These are phyloP conservation scores for Phascolomyces articulosus DNA, from an alignment of 371 early-diverging fungal genomes.

Conservation along the genomic window DNA sequence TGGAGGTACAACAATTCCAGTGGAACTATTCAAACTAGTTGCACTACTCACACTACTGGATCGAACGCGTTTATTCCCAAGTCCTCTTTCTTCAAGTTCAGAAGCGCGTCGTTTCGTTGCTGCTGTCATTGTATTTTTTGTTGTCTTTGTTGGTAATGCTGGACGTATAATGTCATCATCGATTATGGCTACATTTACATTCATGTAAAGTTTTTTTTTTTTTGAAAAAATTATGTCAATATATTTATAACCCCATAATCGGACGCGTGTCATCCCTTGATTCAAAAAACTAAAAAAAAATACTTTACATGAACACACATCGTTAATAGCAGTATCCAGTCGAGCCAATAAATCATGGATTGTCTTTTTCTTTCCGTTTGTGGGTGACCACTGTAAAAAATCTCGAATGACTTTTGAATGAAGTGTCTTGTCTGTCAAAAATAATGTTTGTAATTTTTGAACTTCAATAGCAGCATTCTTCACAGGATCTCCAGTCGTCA, in stretches of 20 bases:
- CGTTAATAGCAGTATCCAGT: constrained; percentile 21
- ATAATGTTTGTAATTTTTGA: constrained; percentile 28
- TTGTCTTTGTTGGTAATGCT: neutral
- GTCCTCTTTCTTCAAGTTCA: neutral
- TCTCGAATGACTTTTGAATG: constrained; percentile 18
- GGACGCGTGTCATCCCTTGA: too few relatives aligned
- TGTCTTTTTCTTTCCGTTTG: constrained; percentile 23
- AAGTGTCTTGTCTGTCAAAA: constrained; percentile 18
- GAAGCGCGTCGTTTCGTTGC: neutral
- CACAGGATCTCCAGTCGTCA: neutral
- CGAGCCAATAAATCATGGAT: constrained; percentile 16
- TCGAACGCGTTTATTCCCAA: constrained; percentile 6
- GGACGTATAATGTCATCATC: neutral
- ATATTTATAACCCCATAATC: too few relatives aligned
- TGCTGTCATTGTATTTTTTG: neutral
- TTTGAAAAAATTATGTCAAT: too few relatives aligned
- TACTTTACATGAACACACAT: constrained; percentile 10
- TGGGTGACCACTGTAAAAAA: constrained; percentile 26
- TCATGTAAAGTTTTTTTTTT: too few relatives aligned
- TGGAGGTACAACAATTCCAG: neutral
- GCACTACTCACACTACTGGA: constrained; percentile 1
- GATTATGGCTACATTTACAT: neutral
- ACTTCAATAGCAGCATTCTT: constrained; percentile 19
- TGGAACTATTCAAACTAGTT: neutral
- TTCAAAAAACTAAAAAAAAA: neutral